Conservation (phyloP, 2,329 filamentous ascomycete genomes). For the Trichoderma simmonsii region DNA sequence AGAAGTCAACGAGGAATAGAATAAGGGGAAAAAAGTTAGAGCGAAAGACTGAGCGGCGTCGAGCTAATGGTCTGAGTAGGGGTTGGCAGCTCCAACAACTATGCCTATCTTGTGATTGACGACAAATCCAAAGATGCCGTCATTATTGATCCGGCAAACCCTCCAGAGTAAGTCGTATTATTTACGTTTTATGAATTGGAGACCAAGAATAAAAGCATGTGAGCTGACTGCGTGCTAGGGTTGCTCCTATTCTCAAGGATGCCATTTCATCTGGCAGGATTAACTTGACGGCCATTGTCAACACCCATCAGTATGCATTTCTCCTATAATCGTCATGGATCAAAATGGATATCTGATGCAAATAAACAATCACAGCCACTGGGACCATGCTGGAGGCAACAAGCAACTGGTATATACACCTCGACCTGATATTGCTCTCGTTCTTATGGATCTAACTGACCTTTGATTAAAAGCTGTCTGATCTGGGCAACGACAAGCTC, state of each 20-base stretch:
- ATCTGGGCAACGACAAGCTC: conserved; percentile 57
- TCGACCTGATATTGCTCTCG: background rate
- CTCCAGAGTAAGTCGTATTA: conserved; percentile 59
- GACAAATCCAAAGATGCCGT: conserved; percentile 74
- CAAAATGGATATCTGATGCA: conserved; percentile 8
- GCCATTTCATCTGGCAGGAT: conserved; percentile 69
- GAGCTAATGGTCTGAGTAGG: conserved; percentile 44
- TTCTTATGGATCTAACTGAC: background rate
- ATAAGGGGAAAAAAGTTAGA: background rate
- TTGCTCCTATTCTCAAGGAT: conserved; percentile 65
- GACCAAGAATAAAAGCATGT: background rate
- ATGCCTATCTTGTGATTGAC: conserved; percentile 78
- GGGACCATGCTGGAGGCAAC: conserved; percentile 94
- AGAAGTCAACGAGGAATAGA: background rate
- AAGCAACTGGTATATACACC: conserved; percentile 60
- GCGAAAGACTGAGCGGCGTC: background rate
- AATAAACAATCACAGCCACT: conserved; percentile 60
- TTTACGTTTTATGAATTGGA: background rate
- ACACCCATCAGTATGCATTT: conserved; percentile 84
- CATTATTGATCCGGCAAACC: conserved; percentile 77
- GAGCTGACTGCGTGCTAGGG: conserved; percentile 38
- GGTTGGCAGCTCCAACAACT: conserved; percentile 77
- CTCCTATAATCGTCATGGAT: background rate
- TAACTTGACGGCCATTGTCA: conserved; percentile 85
- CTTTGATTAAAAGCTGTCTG: conserved; percentile 30